Evolutionary conservation across 257 asterid genomes (phyloP).

Genomic region (Penstemon newberryi): DNA sequence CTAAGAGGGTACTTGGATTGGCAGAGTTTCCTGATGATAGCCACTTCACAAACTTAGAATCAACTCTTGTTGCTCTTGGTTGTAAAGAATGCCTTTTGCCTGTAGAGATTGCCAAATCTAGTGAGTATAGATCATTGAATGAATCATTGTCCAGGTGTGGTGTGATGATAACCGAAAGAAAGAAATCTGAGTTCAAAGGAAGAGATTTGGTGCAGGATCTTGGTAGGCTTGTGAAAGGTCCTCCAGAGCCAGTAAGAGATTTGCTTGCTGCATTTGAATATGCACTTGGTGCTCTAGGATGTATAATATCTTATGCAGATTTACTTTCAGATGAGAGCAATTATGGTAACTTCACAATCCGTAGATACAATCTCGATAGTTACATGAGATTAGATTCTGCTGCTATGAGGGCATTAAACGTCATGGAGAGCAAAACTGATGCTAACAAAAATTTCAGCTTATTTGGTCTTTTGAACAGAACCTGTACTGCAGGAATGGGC

Average conservation of each 20-base stretch:
- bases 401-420: conserved; percentile 96
- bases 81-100: conserved; percentile 95
- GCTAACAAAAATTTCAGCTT: conserved; percentile 93
- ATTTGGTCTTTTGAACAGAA: conserved; percentile 91
- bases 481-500: conserved; percentile 99
- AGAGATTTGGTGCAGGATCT: conserved; percentile 87
- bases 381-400: conserved; percentile 99
- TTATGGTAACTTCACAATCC: conserved; percentile 70
- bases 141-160: conserved; percentile 88
- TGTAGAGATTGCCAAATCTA: conserved; percentile 58
- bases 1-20: conserved; percentile 81
- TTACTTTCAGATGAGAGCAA: conserved; percentile 92
- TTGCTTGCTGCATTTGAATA: conserved; percentile 76
- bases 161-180: conserved; percentile 86
- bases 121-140: conserved; percentile 62
- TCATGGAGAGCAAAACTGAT: conserved; percentile 97
- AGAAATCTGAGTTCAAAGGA: conserved; percentile 81
- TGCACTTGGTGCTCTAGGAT: conserved; percentile 79
- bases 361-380: conserved; percentile 64
- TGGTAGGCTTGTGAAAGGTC: conserved; percentile 88
- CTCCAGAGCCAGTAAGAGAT: conserved; percentile 75
- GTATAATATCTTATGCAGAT: conserved; percentile 73
- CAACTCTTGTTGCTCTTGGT: conserved; percentile 93
- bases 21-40: conserved; percentile 90
- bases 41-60: conserved; percentile 91